Percentiles rank a stretch among this genome's conserved stretches.
Conservation (phyloP, 176 grass and related monocot genomes). For the Bothriochloa decipiens region DNA sequence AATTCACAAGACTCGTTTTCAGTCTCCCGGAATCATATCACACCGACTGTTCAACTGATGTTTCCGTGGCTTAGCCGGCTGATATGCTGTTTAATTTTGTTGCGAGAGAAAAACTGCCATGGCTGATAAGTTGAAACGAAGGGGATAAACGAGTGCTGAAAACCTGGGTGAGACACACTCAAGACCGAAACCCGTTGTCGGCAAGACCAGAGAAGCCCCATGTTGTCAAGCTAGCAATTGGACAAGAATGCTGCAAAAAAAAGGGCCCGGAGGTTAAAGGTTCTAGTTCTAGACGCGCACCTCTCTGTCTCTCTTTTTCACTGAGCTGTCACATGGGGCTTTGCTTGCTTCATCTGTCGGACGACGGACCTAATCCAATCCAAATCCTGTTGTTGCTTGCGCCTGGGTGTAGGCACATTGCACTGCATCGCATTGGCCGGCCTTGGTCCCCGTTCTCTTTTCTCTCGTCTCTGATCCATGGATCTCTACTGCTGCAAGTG, state of each 20-base stretch:
- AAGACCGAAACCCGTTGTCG: neutral
- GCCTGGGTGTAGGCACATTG: slow-evolving; percentile 58
- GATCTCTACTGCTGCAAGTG: neutral
- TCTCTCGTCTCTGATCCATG: neutral
- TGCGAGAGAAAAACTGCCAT: no score
- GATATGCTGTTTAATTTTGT: no score
- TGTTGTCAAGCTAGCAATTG: neutral
- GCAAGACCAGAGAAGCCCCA: neutral
- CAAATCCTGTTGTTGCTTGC: slow-evolving; percentile 53
- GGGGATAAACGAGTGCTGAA: no score
- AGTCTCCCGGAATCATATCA: no score
- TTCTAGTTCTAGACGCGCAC: slow-evolving; percentile 41
- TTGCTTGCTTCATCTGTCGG: slow-evolving; percentile 23
- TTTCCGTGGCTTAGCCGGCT: no score
- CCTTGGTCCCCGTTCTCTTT: neutral
- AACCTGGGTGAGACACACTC: neutral
- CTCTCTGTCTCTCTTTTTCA: neutral
- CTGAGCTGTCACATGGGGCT: slow-evolving; percentile 52
- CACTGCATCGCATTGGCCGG: neutral
- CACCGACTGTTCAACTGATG: no score
- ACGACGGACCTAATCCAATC: slow-evolving; percentile 28
- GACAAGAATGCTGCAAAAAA: neutral
- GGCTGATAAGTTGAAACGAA: no score
- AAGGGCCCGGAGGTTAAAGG: slow-evolving; percentile 31
- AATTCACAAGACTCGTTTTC: no score